Base-by-base conservation (phyloP, 2,329 filamentous ascomycete species). In the Coniochaeta prunicola region DNA sequence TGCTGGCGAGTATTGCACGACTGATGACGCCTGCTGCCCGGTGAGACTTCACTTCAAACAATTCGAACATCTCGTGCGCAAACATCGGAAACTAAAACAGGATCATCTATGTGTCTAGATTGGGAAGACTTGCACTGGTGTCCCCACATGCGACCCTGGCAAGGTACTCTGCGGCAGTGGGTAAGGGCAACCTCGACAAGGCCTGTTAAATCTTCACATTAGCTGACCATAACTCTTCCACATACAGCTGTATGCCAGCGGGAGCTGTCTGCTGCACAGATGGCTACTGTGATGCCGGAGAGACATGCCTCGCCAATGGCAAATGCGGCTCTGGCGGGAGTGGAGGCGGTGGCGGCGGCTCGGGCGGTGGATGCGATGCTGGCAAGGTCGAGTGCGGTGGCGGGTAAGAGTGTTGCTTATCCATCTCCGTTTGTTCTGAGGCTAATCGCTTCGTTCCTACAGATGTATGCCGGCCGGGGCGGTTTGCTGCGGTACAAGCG, bases 61-160 rank as follows among this genome's bases (percentile, higher is more conserved):
- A n/a, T n/a, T n/a, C n/a, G n/a, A n/a, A n/a, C 26, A 26, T 55
- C 24, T 42, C 31, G 38, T 33, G 26, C 17, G n/a, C 36, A 10
- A 24, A 26, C 45, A 28, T 21, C 19, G 10, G 15, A 24, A 1
- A 30, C 17, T 58, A 24, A 28, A 30, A 1, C 3, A 36, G 17
- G 40, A 12, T 12, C 6, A 13, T 19, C n/a, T 50, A 24, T 30
- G 15, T 19, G 12, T n/a, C 21, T 21, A 62, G 13, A 57, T 62
- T n/a, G 72, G 72, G 56, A 59, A 69, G 56, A 59, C 66, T 21
- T 74, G 72, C 63, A 60, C 64, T 4, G 70, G 71, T n/a, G n/a
- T 58, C 13, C 64, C 68, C 9, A 58, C 62, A 0, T 73, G 71
- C 53, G 59, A 59, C 10, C 8, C 61, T 9, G 60, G 63, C 53